Evolutionary conservation across 495 filamentous ascomycete species (phyloP).

Genomic region (Hypoxylon crocopeplum): DNA sequence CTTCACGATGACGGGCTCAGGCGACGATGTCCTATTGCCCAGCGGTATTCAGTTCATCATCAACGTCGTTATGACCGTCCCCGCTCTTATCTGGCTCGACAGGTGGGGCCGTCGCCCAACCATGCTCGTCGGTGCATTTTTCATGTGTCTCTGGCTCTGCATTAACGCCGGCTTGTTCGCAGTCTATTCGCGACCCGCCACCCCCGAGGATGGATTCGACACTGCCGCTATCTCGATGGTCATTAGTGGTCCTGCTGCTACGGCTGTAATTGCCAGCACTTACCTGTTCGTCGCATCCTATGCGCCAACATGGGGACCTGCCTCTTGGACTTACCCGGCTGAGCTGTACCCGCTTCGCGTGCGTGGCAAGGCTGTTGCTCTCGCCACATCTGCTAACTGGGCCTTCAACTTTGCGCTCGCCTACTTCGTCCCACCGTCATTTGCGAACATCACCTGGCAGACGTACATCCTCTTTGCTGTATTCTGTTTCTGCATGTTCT

Average conservation of each 20-base stretch:
- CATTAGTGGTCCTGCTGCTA: slow-evolving; percentile 65
- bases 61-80: slow-evolving; percentile 65
- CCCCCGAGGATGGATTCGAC: slow-evolving; percentile 41
- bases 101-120: slow-evolving; percentile 67
- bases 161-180: slow-evolving; percentile 74
- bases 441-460: slow-evolving; percentile 76
- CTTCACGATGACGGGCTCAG: slow-evolving; percentile 74
- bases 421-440: slow-evolving; percentile 79
- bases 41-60: slow-evolving; percentile 79
- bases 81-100: slow-evolving; percentile 64
- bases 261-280: slow-evolving; percentile 76
- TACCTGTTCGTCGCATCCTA: slow-evolving; percentile 82
- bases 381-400: slow-evolving; percentile 77
- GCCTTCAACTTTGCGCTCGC: slow-evolving; percentile 81
- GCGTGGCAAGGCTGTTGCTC: slow-evolving; percentile 75
- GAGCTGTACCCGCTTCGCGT: slow-evolving; percentile 78
- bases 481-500: slow-evolving; percentile 73
- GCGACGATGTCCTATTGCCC: slow-evolving; percentile 66
- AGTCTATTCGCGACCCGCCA: slow-evolving; percentile 48
- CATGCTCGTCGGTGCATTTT: slow-evolving; percentile 66
- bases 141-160: slow-evolving; percentile 74
- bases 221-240: slow-evolving; percentile 52
- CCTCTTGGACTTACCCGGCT: slow-evolving; percentile 78
- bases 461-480: slow-evolving; percentile 78
- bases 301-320: slow-evolving; percentile 75